These are phyloP conservation scores for Saksenaea oblongispora DNA, from an alignment of 371 early-diverging fungal genomes.

Conservation along the genomic window DNA sequence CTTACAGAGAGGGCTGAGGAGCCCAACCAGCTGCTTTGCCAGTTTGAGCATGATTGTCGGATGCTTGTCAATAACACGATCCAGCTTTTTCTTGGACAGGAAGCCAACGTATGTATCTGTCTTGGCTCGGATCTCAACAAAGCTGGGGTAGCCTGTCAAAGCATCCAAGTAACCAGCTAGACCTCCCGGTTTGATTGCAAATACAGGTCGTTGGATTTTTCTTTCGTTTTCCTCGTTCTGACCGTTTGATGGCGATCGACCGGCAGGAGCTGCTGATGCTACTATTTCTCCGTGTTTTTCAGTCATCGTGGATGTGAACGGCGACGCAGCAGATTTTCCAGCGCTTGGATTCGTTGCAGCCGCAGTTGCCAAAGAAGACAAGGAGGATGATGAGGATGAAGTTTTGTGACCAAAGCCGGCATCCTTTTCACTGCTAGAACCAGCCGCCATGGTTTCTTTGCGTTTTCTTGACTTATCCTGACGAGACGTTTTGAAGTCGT, in stretches of 20 bases:
- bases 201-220: conserved; percentile 53
- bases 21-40: conserved; percentile 83
- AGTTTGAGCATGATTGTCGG: conserved; percentile 84
- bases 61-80: conserved; percentile 81
- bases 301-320: neutral
- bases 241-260: conserved; percentile 18
- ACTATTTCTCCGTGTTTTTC: conserved; percentile 21
- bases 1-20: conserved; percentile 81
- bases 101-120: conserved; percentile 86
- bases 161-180: conserved; percentile 92
- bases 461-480: conserved; percentile 1
- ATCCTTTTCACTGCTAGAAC: neutral
- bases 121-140: conserved; percentile 81
- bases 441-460: neutral
- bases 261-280: conserved; percentile 44
- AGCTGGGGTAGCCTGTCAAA: conserved; percentile 87
- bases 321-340: conserved; percentile 1
- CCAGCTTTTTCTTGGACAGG: conserved; percentile 78
- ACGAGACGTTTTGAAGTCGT: neutral
- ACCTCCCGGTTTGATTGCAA: conserved; percentile 81
- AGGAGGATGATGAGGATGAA: conserved; percentile 5
- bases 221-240: conserved; percentile 18
- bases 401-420: conserved; percentile 8
- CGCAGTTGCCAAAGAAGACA: conserved; percentile 8
- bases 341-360: conserved; percentile 8